Conservation (phyloP, 2,329 filamentous ascomycete genomes). For the Rugonectria rugulosa region DNA sequence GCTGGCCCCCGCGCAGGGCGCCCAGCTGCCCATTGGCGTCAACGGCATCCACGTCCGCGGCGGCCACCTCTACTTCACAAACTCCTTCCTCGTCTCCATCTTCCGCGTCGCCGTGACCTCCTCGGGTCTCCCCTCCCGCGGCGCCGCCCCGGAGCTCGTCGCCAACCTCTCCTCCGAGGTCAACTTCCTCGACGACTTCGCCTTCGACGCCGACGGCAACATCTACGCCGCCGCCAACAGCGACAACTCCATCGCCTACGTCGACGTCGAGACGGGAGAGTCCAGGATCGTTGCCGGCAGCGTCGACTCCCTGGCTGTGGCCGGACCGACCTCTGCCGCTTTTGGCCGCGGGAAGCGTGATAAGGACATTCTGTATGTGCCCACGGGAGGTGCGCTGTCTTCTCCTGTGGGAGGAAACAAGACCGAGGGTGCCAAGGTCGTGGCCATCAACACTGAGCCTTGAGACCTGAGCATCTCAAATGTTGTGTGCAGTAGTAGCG, state of each 20-base stretch:
- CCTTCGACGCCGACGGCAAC: slow-evolving; percentile 26
- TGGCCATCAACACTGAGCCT: slow-evolving; percentile 25
- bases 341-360: slow-evolving; percentile 27
- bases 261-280: slow-evolving; percentile 21
- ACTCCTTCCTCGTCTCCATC: slow-evolving; percentile 22
- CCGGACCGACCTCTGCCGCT: slow-evolving; percentile 30
- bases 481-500: too few species aligned
- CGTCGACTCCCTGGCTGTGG: slow-evolving; percentile 25
- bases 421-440: slow-evolving; percentile 32
- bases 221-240: slow-evolving; percentile 33
- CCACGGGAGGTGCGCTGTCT: slow-evolving; percentile 22
- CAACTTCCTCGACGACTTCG: slow-evolving; percentile 34
- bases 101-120: slow-evolving; percentile 27
- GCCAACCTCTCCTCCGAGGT: slow-evolving; percentile 19
- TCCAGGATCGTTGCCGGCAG: slow-evolving; percentile 25
- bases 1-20: slow-evolving; percentile 10
- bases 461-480: too few species aligned
- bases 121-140: slow-evolving; percentile 20
- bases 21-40: slow-evolving; percentile 22
- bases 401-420: slow-evolving; percentile 25
- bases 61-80: slow-evolving; percentile 27
- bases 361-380: slow-evolving; percentile 24
- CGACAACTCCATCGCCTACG: slow-evolving; percentile 31
- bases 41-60: slow-evolving; percentile 27
- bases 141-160: slow-evolving; percentile 29